These are phyloP conservation scores for Houttuynia cordata DNA, from an alignment of 164 flowering plant genomes.

Conservation along the genomic window DNA sequence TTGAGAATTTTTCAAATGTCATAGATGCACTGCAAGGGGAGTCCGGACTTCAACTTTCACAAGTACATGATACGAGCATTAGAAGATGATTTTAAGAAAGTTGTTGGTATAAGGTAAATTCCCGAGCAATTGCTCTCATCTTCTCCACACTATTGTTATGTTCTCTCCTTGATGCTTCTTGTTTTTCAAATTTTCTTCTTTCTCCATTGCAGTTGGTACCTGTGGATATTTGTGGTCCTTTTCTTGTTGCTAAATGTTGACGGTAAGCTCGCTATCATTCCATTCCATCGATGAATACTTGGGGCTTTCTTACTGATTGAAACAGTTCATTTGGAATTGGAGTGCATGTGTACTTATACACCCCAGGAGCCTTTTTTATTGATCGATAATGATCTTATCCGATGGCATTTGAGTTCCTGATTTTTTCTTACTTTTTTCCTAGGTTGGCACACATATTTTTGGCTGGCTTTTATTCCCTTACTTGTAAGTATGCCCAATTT, in stretches of 20 bases:
- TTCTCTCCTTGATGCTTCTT: background rate
- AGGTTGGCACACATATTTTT: slow-evolving; percentile 93
- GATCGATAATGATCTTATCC: no score
- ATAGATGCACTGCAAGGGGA: slow-evolving; percentile 50
- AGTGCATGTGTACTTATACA: no score
- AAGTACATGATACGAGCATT: slow-evolving; percentile 60
- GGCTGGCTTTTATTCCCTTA: slow-evolving; percentile 77
- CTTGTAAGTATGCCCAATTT: slow-evolving; percentile 35
- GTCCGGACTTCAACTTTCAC: slow-evolving; percentile 50
- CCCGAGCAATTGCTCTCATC: no score
- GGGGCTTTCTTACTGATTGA: no score
- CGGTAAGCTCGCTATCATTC: slow-evolving; percentile 28
- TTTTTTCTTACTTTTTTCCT: slow-evolving; percentile 15
- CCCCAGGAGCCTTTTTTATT: no score
- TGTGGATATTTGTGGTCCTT: slow-evolving; percentile 72
- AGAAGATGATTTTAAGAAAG: slow-evolving; percentile 55
- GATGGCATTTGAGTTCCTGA: no score
- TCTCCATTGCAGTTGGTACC: slow-evolving; percentile 46
- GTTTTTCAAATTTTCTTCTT: background rate
- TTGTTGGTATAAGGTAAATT: slow-evolving; percentile 67
- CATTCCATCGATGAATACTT: no score
- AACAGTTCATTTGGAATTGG: no score
- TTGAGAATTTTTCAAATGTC: slow-evolving; percentile 1
- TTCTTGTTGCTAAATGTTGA: slow-evolving; percentile 70
- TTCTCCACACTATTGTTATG: background rate